Base-by-base conservation (phyloP, 2,329 filamentous ascomycete genomes). In the Sphaerulina vaccinii region DNA sequence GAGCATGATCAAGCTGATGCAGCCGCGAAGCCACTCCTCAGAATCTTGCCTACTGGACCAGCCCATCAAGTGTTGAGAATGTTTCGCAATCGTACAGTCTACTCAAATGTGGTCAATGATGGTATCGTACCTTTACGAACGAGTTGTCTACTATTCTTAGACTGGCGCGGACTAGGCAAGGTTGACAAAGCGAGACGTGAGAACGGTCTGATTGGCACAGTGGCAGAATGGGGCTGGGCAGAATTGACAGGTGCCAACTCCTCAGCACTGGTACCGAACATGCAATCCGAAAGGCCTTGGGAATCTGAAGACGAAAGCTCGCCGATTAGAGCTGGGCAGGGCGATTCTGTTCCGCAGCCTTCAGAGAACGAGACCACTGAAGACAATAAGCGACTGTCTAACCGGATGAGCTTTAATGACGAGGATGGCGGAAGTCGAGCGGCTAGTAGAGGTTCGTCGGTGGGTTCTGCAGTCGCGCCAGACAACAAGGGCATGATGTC, bases 91-190 rank as follows among this genome's bases (percentile, higher is more conserved):
- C 80, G 92, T 13, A 97, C 93, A 0, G 79, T 96, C 1, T 97
- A 97, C 69, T 96, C 91, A 1, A 97, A 97, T 64, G 91, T 97
- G 10, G 92, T 97, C 61, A 97, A 97, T 65, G 92, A 97, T 71
- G 92, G 91, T 2, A 96, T 99, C 61, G 93, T 99, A 3, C 93
- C 93, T 2, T 74, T 99, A 27, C 84, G 93, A 18, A 99, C 93
- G 3, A 97, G 92, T 57, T 99, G 92, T 69, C 76, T 99, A n/a
- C 73, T 99, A 5, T 99, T 99, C 65, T 75, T 99, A 1, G 93
- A 99, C 68, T 99, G 93, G 93, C 87, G 91, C 71, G 93, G 93
- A 0, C 75, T 99, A 3, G 92, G 87, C 4, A 86, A 90, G 33
- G 93, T 99, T 1, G 90, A 97, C 60, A 99, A 99, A 71, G 92